phyloP scores from a whole-genome alignment of 345 rosid genomes.

The Melastoma malabathricum region DNA sequence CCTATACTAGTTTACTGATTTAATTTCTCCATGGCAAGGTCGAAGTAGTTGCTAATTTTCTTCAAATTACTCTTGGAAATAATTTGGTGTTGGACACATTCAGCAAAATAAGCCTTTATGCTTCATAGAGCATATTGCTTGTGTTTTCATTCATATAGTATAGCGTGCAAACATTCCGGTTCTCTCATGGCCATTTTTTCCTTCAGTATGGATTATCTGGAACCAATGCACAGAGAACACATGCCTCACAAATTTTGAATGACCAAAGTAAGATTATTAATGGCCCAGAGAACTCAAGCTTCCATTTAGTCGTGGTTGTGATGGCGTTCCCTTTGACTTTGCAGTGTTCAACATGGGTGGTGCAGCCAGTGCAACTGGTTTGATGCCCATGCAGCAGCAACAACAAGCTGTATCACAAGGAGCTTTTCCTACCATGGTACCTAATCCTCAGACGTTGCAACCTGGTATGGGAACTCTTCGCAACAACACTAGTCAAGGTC shows the following conservation, averaged over 20 bases:
- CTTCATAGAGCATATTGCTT: no score
- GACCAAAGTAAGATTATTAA: slow-evolving; percentile 51
- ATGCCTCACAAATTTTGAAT: slow-evolving; percentile 52
- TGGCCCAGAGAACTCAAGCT: neutral
- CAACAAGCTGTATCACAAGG: slow-evolving; percentile 48
- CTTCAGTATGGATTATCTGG: slow-evolving; percentile 70
- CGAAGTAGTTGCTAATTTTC: no score
- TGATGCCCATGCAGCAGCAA: slow-evolving; percentile 53
- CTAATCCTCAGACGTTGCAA: slow-evolving; percentile 58
- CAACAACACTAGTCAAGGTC: slow-evolving; percentile 39
- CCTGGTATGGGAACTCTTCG: slow-evolving; percentile 57
- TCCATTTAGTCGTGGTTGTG: neutral
- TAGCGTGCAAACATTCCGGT: neutral
- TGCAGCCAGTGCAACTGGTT: slow-evolving; percentile 40
- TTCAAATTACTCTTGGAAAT: neutral
- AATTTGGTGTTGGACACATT: no score
- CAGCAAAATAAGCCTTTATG: no score
- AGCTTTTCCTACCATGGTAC: slow-evolving; percentile 47
- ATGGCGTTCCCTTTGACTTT: neutral
- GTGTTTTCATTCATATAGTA: neutral
- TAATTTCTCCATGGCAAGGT: no score
- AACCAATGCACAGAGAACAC: slow-evolving; percentile 56
- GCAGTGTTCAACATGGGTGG: slow-evolving; percentile 74
- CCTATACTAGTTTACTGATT: no score
- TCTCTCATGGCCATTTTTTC: slow-evolving; percentile 3